Base-by-base conservation (phyloP, 352 stramenopile genomes). In the Phytophthora hybrid region DNA sequence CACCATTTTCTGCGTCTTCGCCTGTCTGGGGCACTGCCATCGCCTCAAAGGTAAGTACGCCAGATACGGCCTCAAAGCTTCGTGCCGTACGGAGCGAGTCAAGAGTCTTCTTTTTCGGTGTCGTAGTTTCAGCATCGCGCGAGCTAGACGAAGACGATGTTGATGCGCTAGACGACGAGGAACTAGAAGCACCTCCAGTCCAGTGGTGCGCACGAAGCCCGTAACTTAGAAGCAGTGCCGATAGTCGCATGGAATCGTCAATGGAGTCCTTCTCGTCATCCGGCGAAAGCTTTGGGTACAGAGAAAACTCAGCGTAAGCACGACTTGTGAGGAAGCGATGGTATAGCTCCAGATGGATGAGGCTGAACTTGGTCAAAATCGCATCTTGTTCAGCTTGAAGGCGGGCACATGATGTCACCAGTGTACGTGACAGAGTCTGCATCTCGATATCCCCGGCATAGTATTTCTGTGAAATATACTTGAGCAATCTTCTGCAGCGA, bases 391-490 rank as follows among this genome's bases (percentile, higher is more conserved):
- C 88, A 1, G 84, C 79, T 71, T 95, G 88, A 34, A 96, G 66
- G 26, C 78, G 73, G 9, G 86, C 73, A 61, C 87, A 92, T 7
- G 90, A 88, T 0, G 76, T 89, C 32, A 88, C 80, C 11, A 96
- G 73, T 10, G 88, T 93, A 44, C 83, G 84, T 5, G 90, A 87
- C 46, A 96, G 54, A 4, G 82, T 87, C 37, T 82, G 82, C 80
- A 94, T 93, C 39, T 94, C 90, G 69, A 79, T 66, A 51, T 95
- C 86, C 19, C 87, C 87, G 0, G 87, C 80, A 53, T 94, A 95
- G 59, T 95, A 96, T 69, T 95, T 94, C 52, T 90, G 83, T 21
- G 85, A 93, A 53, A 96, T 94, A 63, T 96, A 96, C 67, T 87
- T 90, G 11, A 96, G 80, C 60, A 96, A 57, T 29, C 84, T 88